Base-by-base conservation (phyloP, 345 rosid species). In the Passiflora organensis region DNA sequence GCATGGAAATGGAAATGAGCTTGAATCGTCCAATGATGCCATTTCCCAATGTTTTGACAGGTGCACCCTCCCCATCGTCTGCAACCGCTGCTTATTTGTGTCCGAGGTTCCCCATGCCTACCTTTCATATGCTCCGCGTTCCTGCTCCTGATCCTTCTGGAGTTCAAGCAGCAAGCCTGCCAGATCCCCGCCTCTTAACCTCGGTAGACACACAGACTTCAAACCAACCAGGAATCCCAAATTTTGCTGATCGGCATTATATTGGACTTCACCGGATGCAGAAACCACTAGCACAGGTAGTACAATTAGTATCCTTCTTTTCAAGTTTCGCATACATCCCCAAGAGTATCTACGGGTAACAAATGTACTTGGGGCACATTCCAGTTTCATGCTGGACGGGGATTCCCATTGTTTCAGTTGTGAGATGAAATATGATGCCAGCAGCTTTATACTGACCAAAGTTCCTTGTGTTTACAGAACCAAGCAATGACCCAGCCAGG, bases 11-110 rank as follows among this genome's bases (percentile, higher is more conserved):
- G 55, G 60, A 63, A 22, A 41, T 64, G 74, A 81, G 80, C 53
- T 72, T 80, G 82, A 78, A 42, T 46, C 59, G 82, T 17, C 82
- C 82, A 16, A 79, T 91, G 73, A 78, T 80, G 80, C 89, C 93
- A 51, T 88, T 82, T 71, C 91, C 85, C 6, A 84, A 80, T 58
- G 80, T 81, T 64, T 59, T 86, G 39, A 62, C 93, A 6, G 68
- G 86, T 68, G 72, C 63, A 44, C 63, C 82, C 14, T 63, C 87
- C 43, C 75, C 93, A 32, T 65, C 84, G 39, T 59, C 76, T 23
- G 60, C 78, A 34, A 74, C 80, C 53, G 83, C 80, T 16, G 71
- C 84, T 63, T 84, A 71, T 56, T 55, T 87, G 66, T 77, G 78
- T 42, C 75, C 82, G 16, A 71, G 78, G 75, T 80, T 82, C 61